Percentiles rank a stretch among this genome's conserved stretches.
phyloP scores from a whole-genome alignment of 2,329 filamentous ascomycete genomes.

The Cercospora berteroae region DNA sequence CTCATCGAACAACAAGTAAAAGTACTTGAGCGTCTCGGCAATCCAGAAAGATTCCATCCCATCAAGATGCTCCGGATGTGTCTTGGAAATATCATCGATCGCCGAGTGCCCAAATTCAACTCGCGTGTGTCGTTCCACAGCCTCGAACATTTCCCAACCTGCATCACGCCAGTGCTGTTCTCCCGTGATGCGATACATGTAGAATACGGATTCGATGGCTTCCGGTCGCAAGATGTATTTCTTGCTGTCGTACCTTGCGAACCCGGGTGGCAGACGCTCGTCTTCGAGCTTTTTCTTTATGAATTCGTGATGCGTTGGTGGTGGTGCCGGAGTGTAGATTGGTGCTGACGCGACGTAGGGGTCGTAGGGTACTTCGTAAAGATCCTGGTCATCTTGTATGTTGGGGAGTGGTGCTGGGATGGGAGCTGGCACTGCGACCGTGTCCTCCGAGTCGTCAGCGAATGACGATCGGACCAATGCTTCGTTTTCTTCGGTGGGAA shows the following conservation, averaged over 20 bases:
- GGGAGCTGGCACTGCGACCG: not conserved
- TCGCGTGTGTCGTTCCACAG: slow-evolving; percentile 64
- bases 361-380: slow-evolving; percentile 3
- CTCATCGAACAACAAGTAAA: slow-evolving; percentile 75
- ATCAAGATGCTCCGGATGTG: slow-evolving; percentile 48
- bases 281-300: slow-evolving; percentile 39
- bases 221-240: slow-evolving; percentile 60
- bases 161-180: slow-evolving; percentile 72
- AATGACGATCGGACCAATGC: slow-evolving; percentile 4
- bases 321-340: slow-evolving; percentile 31
- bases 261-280: slow-evolving; percentile 43
- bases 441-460: not conserved
- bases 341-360: slow-evolving; percentile 6
- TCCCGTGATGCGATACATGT: slow-evolving; percentile 87
- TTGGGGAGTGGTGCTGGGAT: not conserved
- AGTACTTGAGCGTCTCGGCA: slow-evolving; percentile 89
- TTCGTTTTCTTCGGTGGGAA: slow-evolving; percentile 7
- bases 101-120: slow-evolving; percentile 69
- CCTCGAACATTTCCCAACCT: slow-evolving; percentile 81
- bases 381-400: not conserved
- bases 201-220: slow-evolving; percentile 84
- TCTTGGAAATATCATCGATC: slow-evolving; percentile 61
- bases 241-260: slow-evolving; percentile 39
- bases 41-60: slow-evolving; percentile 86
- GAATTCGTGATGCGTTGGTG: slow-evolving; percentile 35